phyloP scores from a whole-genome alignment of 805 yeast species.

The Wickerhamomyces bovis region DNA sequence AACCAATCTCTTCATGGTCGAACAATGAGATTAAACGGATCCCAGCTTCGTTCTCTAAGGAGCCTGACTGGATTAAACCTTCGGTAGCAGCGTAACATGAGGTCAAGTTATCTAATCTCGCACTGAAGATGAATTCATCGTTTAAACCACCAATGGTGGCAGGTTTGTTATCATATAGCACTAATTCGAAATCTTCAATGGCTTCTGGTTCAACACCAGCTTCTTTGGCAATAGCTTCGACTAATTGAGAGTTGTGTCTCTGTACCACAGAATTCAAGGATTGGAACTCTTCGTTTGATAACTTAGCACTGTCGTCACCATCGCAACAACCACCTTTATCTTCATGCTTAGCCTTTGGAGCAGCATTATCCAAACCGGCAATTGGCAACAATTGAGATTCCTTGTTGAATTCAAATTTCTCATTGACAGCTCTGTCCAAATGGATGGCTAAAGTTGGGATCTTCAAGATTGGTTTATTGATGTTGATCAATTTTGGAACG shows the following conservation, averaged over 20 bases:
- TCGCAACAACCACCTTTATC: slow-evolving; percentile 37
- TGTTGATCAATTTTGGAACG: slow-evolving; percentile 66
- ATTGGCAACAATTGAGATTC: slow-evolving; percentile 85
- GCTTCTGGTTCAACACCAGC: slow-evolving; percentile 43
- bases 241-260: slow-evolving; percentile 72
- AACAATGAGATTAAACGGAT: slow-evolving; percentile 75
- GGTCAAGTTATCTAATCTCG: slow-evolving; percentile 85
- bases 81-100: slow-evolving; percentile 77
- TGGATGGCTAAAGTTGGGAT: slow-evolving; percentile 96
- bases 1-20: slow-evolving; percentile 96
- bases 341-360: slow-evolving; percentile 14
- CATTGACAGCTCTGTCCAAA: slow-evolving; percentile 68
- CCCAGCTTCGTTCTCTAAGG: slow-evolving; percentile 43
- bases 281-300: slow-evolving; percentile 50
- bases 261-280: slow-evolving; percentile 58
- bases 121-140: slow-evolving; percentile 87
- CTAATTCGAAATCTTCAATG: slow-evolving; percentile 86
- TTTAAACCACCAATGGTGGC: slow-evolving; percentile 83
- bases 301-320: slow-evolving; percentile 39
- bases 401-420: slow-evolving; percentile 81
- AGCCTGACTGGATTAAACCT: slow-evolving; percentile 56
- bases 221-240: slow-evolving; percentile 65
- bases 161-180: slow-evolving; percentile 79
- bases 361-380: slow-evolving; percentile 54
- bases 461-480: slow-evolving; percentile 77